A percentile compares a stretch with the other conserved stretches of the same genome.
Evolutionary conservation across 805 yeast species (phyloP).

Genomic region (Metschnikowia sp.): DNA sequence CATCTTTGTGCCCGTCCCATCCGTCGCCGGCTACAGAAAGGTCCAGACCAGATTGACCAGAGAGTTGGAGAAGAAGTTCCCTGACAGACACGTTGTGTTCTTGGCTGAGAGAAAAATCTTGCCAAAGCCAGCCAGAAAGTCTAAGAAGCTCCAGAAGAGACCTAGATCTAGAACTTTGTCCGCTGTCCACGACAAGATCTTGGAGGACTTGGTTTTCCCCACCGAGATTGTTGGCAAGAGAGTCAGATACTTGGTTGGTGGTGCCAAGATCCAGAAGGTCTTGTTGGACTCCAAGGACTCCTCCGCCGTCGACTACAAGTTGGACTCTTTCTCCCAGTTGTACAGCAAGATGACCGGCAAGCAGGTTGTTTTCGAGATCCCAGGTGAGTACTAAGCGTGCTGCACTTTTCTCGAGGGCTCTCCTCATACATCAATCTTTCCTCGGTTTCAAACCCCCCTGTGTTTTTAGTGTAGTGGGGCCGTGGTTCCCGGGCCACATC

Average conservation of each 20-base stretch:
- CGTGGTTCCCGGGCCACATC: slow-evolving; percentile 10
- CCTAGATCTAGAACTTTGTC: slow-evolving; percentile 99
- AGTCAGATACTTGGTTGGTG: slow-evolving; percentile 98
- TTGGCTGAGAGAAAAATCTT: slow-evolving; percentile 99
- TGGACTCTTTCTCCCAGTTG: slow-evolving; percentile 98
- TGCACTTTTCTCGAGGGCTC: neutral
- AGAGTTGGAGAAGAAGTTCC: slow-evolving; percentile 99
- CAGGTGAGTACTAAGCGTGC: slow-evolving; percentile 41
- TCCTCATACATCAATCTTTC: slow-evolving; percentile 11
- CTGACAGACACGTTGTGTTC: slow-evolving; percentile 99
- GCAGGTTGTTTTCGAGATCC: slow-evolving; percentile 97
- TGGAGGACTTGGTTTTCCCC: slow-evolving; percentile 99
- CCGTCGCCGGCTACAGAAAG: slow-evolving; percentile 89
- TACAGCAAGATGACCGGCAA: slow-evolving; percentile 99
- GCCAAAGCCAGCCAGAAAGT: slow-evolving; percentile 97
- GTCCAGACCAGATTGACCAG: slow-evolving; percentile 97
- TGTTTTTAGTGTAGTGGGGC: slow-evolving; percentile 20
- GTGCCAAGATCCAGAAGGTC: slow-evolving; percentile 96
- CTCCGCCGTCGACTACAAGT: slow-evolving; percentile 94
- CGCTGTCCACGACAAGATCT: slow-evolving; percentile 97
- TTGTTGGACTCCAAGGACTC: slow-evolving; percentile 97
- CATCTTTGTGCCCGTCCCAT: slow-evolving; percentile 97
- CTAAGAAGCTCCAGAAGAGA: slow-evolving; percentile 96
- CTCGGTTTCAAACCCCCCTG: slow-evolving; percentile 14
- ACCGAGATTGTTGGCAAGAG: slow-evolving; percentile 99